phyloP scores from a whole-genome alignment of 257 asterid genomes.

The Salvia hispanica region DNA sequence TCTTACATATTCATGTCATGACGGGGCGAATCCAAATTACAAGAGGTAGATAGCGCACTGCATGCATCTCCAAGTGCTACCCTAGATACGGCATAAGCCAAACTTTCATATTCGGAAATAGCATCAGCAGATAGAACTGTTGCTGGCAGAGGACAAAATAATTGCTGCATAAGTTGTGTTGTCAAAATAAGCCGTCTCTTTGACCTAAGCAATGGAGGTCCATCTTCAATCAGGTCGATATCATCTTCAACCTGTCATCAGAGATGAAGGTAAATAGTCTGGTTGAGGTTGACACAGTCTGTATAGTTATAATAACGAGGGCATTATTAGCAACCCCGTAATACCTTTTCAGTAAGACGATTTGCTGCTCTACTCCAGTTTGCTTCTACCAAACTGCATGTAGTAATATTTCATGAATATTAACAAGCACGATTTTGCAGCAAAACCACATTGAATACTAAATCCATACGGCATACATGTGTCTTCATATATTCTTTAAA shows the following conservation, averaged over 20 bases:
- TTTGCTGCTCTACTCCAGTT: slow-evolving; percentile 69
- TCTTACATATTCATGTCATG: slow-evolving; percentile 54
- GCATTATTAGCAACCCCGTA: slow-evolving; percentile 26
- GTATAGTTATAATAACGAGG: slow-evolving; percentile 20
- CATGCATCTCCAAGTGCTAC: slow-evolving; percentile 76
- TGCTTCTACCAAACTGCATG: slow-evolving; percentile 63
- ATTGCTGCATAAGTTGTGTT: slow-evolving; percentile 84
- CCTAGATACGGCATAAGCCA: slow-evolving; percentile 61
- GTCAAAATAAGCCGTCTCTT: slow-evolving; percentile 74
- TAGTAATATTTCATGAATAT: slow-evolving; percentile 34
- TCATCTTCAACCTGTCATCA: slow-evolving; percentile 59
- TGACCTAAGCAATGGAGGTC: slow-evolving; percentile 49
- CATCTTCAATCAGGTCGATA: slow-evolving; percentile 58
- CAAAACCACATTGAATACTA: slow-evolving; percentile 4
- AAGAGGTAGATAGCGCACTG: slow-evolving; percentile 45
- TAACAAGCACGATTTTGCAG: slow-evolving; percentile 26
- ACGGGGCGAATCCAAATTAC: slow-evolving; percentile 32
- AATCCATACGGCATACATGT: slow-evolving; percentile 16
- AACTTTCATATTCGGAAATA: slow-evolving; percentile 44
- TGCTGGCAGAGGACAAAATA: slow-evolving; percentile 62
- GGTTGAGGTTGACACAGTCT: slow-evolving; percentile 19
- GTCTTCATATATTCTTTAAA: not conserved
- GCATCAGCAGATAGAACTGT: slow-evolving; percentile 61
- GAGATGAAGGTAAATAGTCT: slow-evolving; percentile 16
- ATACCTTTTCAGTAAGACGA: slow-evolving; percentile 66